Evolutionary conservation across 2,329 filamentous ascomycete species (phyloP).

Genomic region (Nemania sp.): DNA sequence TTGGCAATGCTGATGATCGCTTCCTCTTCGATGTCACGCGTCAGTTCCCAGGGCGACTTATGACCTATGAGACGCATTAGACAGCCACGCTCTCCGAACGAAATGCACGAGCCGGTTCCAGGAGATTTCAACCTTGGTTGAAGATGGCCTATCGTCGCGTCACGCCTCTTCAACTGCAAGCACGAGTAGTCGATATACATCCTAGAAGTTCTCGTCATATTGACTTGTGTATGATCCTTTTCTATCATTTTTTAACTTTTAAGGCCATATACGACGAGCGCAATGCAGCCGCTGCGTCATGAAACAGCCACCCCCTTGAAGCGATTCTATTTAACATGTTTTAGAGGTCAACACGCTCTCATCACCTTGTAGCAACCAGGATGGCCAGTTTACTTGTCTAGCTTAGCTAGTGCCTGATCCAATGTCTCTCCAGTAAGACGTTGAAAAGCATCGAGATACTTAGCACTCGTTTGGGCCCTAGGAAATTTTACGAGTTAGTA

Average conservation of each 20-base stretch:
- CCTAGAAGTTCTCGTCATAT: background rate
- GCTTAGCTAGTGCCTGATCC: constrained; percentile 34
- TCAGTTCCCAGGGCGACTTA: background rate
- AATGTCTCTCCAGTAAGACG: constrained; percentile 36
- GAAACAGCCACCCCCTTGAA: constrained; percentile 23
- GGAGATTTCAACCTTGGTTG: constrained; percentile 4
- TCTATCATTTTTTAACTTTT: constrained; percentile 5
- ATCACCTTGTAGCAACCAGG: background rate
- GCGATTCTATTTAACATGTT: background rate
- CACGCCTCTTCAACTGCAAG: background rate
- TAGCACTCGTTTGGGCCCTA: constrained; percentile 37
- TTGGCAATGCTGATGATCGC: constrained; percentile 12
- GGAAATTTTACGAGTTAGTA: constrained; percentile 11
- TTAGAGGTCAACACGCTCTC: background rate
- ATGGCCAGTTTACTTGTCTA: constrained; percentile 22
- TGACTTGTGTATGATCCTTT: background rate
- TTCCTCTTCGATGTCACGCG: background rate
- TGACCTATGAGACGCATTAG: background rate
- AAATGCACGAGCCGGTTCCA: constrained; percentile 2
- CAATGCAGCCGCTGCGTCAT: too few relatives aligned
- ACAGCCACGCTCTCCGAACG: constrained; percentile 25
- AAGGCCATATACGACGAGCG: too few relatives aligned
- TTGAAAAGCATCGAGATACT: constrained; percentile 40
- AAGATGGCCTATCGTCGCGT: background rate
- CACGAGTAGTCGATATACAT: background rate